Evolutionary conservation across 2,329 filamentous ascomycete genomes (phyloP).

Genomic region (Pseudohalonectria lignicola): DNA sequence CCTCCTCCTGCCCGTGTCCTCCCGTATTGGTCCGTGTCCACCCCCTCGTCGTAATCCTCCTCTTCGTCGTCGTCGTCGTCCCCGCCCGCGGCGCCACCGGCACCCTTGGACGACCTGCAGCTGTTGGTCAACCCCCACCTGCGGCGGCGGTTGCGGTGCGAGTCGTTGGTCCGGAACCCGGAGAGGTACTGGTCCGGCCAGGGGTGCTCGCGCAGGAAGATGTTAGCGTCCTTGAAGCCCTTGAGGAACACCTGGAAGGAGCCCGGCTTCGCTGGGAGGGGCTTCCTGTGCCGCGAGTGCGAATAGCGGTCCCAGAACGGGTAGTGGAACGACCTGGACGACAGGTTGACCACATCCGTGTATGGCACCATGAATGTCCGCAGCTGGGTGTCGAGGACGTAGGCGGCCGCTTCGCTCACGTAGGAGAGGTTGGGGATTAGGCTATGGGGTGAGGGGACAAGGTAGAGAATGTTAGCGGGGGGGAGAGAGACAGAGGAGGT

Average conservation of each 20-base stretch:
- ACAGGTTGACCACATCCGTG: slow-evolving; percentile 87
- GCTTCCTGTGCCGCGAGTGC: slow-evolving; percentile 77
- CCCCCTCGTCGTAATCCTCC: slow-evolving; percentile 36
- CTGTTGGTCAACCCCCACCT: slow-evolving; percentile 72
- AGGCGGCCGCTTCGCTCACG: slow-evolving; percentile 93
- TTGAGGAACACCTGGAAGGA: slow-evolving; percentile 98
- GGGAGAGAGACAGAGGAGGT: too few relatives aligned
- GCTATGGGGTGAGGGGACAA: slow-evolving; percentile 21
- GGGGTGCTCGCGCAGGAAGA: slow-evolving; percentile 88
- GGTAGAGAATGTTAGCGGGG: too few relatives aligned
- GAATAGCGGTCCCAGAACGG: slow-evolving; percentile 92
- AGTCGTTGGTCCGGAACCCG: slow-evolving; percentile 57
- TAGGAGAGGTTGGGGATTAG: slow-evolving; percentile 97
- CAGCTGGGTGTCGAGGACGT: slow-evolving; percentile 83
- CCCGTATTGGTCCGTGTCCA: too few relatives aligned
- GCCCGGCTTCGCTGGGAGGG: slow-evolving; percentile 79
- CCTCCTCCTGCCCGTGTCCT: slow-evolving; percentile 7
- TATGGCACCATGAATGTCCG: slow-evolving; percentile 91
- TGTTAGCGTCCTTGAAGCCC: slow-evolving; percentile 92
- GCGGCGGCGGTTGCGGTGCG: slow-evolving; percentile 56
- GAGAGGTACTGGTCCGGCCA: slow-evolving; percentile 85
- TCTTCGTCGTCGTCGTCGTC: slow-evolving; percentile 47
- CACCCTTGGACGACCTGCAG: slow-evolving; percentile 63
- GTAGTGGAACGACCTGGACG: slow-evolving; percentile 96
- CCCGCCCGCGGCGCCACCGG: slow-evolving; percentile 29